Percentiles rank a stretch among this genome's conserved stretches.
phyloP scores from a whole-genome alignment of 1,139 yeast genomes.

The Candida gigantensis region DNA sequence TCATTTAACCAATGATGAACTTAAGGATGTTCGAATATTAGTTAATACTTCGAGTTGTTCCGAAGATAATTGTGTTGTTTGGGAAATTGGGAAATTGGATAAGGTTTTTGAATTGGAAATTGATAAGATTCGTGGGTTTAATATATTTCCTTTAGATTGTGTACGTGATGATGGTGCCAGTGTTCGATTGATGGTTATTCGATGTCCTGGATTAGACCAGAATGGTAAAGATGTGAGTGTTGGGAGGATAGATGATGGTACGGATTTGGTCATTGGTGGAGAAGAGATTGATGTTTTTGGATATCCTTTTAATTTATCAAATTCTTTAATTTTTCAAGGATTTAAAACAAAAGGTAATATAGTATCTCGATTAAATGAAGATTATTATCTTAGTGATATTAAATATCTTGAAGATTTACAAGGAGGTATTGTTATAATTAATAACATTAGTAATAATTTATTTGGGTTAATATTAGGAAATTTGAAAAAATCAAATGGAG shows the following conservation, averaged over 20 bases:
- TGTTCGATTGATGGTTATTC: neutral
- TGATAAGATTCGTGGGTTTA: slow-evolving; percentile 29
- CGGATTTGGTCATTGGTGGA: too few species aligned
- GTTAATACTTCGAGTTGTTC: slow-evolving; percentile 17
- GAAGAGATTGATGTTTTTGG: too few species aligned
- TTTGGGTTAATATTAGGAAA: slow-evolving; percentile 59
- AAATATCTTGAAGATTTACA: slow-evolving; percentile 64
- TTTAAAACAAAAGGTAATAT: slow-evolving; percentile 50
- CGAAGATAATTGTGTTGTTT: slow-evolving; percentile 8
- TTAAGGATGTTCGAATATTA: slow-evolving; percentile 21
- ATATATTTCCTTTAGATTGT: slow-evolving; percentile 28
- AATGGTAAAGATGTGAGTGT: too few species aligned
- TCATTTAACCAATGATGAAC: slow-evolving; percentile 15
- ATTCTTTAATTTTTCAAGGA: slow-evolving; percentile 35
- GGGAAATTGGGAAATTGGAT: slow-evolving; percentile 5
- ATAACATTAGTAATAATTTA: slow-evolving; percentile 15
- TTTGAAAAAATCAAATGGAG: slow-evolving; percentile 53
- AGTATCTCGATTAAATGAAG: slow-evolving; percentile 18
- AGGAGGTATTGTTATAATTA: slow-evolving; percentile 53
- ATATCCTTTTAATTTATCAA: too few species aligned
- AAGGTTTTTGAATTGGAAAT: slow-evolving; percentile 8
- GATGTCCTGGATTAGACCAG: too few species aligned
- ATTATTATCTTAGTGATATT: slow-evolving; percentile 50
- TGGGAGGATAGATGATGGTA: too few species aligned
- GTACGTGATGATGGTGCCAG: neutral